Conservation (phyloP, 1,284 basidiomycete genomes). For the Rhodotorula sp. region DNA sequence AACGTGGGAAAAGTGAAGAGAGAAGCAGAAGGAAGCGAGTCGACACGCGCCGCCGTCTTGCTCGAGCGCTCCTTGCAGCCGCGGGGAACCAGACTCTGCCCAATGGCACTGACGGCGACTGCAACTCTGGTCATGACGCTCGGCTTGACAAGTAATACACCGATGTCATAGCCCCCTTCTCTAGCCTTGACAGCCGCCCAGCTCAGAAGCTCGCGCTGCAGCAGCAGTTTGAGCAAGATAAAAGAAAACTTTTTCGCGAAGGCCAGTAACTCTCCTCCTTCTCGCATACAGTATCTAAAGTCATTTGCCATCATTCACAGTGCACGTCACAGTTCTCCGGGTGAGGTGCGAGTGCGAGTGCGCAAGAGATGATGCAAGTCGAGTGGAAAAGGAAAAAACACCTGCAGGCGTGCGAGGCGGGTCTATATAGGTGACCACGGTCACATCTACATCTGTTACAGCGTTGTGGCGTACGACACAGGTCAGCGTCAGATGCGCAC, state of each 20-base stretch:
- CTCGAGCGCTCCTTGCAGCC: background rate
- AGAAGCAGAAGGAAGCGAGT: background rate
- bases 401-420: background rate
- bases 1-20: background rate
- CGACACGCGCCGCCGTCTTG: background rate
- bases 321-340: too few species aligned
- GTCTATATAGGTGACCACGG: background rate
- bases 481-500: background rate
- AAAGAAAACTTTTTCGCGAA: background rate
- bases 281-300: background rate
- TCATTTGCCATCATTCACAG: too few species aligned
- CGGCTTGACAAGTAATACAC: too few species aligned
- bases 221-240: too few species aligned
- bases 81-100: background rate
- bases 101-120: background rate
- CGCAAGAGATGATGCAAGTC: too few species aligned
- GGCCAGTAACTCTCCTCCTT: background rate
- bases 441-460: slow-evolving; percentile 9
- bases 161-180: too few species aligned
- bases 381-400: too few species aligned
- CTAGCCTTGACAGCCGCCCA: too few species aligned
- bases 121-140: too few species aligned
- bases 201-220: too few species aligned
- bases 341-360: too few species aligned
- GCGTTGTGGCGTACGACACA: background rate